Evolutionary conservation across 1,139 yeast genomes (phyloP).

Genomic region (Taphrina populina): DNA sequence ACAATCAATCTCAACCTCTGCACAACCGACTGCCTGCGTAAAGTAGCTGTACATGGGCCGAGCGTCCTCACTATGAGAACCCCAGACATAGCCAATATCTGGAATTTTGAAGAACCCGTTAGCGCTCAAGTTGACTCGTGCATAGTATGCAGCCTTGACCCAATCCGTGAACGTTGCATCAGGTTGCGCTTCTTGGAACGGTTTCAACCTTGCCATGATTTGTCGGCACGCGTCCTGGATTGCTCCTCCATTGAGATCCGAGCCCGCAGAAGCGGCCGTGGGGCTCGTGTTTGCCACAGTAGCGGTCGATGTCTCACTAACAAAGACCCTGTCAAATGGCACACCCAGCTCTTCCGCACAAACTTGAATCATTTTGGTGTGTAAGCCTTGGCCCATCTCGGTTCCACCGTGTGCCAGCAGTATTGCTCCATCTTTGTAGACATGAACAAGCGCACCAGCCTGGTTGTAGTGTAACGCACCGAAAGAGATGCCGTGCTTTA

Average conservation of each 20-base stretch:
- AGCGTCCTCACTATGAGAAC: conserved; percentile 46
- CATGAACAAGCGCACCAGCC: conserved; percentile 52
- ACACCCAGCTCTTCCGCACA: conserved; percentile 50
- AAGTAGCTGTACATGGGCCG: conserved; percentile 51
- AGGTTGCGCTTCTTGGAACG: conserved; percentile 46
- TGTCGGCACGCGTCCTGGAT: conserved; percentile 51
- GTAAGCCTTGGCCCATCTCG: conserved; percentile 55
- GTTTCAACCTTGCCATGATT: conserved; percentile 48
- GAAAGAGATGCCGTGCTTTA: conserved; percentile 52
- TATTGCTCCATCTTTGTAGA: conserved; percentile 52
- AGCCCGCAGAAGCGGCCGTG: conserved; percentile 53
- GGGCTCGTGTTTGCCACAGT: conserved; percentile 52
- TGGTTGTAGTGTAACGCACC: conserved; percentile 51
- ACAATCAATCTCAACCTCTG: conserved; percentile 50
- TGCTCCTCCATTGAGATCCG: conserved; percentile 53
- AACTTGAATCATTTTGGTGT: conserved; percentile 52
- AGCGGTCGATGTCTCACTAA: conserved; percentile 52
- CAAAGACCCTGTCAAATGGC: conserved; percentile 48
- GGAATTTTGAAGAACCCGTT: conserved; percentile 55
- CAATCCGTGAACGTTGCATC: conserved; percentile 48
- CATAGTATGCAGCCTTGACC: conserved; percentile 49
- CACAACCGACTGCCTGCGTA: conserved; percentile 51
- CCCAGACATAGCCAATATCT: conserved; percentile 50
- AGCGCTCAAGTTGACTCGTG: conserved; percentile 51
- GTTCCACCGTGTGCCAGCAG: conserved; percentile 52